Base-by-base conservation (phyloP, 495 filamentous ascomycete species). In the Podospora fimiseda region DNA sequence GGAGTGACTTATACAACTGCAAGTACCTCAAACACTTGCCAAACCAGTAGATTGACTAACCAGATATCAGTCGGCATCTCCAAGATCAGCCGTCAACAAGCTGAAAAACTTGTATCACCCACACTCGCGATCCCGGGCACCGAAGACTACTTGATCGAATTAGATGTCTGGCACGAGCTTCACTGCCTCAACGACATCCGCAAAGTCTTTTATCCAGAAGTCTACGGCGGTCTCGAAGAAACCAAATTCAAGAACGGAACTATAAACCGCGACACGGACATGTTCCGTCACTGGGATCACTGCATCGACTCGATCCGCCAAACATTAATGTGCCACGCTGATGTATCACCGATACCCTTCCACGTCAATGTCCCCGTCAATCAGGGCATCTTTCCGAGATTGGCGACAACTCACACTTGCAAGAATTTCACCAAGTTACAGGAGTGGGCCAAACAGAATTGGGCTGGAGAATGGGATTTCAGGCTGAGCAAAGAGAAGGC, bases 311-410 rank as follows among this genome's bases (percentile, higher is more conserved):
- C 57, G 0, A 58, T 72, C 5, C 23, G 66, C 13, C 63, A 69
- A 49, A 57, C 59, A 42, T 43, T 68, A 11, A 61, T 66, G 58
- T 72, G 69, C 53, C 57, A 64, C 50, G 69, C 63, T 1, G 63
- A 65, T 46, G 60, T 61, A n/a, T 60, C 59, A 13, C 48, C 64
- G 9, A 56, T 57, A 37, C 62, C 67, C 0, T 61, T 52, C 15
- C 54, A 43, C 40, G n/a, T 57, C 54, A 57, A 57, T 14, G 9
- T 47, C 18, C 54, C 54, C 3, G 24, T 15, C 1, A 52, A 43
- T 41, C 8, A 6, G 9, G 54, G 9, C 20, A 45, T 57, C 21
- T 43, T 52, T 20, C 54, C 54, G 9, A 18, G 48, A 8, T 40
- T 57, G 19, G 48, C 38, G 9, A 57, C 54, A 14, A 45, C 48